phyloP scores from a whole-genome alignment of 257 asterid genomes.

The Primulina huaijiensis region DNA sequence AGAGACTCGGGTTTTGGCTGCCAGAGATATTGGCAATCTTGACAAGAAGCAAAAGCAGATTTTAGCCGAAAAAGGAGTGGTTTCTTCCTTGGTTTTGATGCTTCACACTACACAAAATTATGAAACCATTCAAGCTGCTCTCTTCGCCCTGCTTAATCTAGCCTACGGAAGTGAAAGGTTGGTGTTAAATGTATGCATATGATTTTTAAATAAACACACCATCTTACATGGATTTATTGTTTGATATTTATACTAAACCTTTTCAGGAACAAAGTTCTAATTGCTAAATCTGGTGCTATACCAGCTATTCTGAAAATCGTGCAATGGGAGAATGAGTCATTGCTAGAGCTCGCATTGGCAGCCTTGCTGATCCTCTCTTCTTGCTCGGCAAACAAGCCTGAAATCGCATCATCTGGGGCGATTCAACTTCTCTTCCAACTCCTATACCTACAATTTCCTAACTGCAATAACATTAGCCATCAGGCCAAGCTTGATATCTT shows the following conservation, averaged over 20 bases:
- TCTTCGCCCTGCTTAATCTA: conserved; percentile 65
- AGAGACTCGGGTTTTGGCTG: conserved; percentile 51
- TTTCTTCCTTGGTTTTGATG: conserved; percentile 57
- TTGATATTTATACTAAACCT: neutral
- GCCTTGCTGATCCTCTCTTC: conserved; percentile 65
- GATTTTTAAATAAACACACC: neutral
- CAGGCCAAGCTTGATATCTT: conserved; percentile 60
- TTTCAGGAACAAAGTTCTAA: conserved; percentile 61
- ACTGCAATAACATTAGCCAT: conserved; percentile 29
- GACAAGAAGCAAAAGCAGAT: conserved; percentile 49
- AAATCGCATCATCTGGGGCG: conserved; percentile 61
- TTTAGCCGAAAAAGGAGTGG: conserved; percentile 48
- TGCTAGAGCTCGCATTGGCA: conserved; percentile 53
- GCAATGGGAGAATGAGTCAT: conserved; percentile 40
- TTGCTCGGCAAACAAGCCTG: conserved; percentile 58
- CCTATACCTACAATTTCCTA: conserved; percentile 33
- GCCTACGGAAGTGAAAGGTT: conserved; percentile 80
- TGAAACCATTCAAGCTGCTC: conserved; percentile 65
- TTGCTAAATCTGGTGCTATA: conserved; percentile 60
- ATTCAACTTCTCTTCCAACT: conserved; percentile 44
- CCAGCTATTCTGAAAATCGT: conserved; percentile 48
- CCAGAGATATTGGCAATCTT: conserved; percentile 49
- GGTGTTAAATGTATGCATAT: neutral
- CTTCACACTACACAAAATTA: conserved; percentile 43
- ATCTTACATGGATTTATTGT: neutral